phyloP scores from a whole-genome alignment of 2,329 filamentous ascomycete genomes.

The Calycina herbarum region DNA sequence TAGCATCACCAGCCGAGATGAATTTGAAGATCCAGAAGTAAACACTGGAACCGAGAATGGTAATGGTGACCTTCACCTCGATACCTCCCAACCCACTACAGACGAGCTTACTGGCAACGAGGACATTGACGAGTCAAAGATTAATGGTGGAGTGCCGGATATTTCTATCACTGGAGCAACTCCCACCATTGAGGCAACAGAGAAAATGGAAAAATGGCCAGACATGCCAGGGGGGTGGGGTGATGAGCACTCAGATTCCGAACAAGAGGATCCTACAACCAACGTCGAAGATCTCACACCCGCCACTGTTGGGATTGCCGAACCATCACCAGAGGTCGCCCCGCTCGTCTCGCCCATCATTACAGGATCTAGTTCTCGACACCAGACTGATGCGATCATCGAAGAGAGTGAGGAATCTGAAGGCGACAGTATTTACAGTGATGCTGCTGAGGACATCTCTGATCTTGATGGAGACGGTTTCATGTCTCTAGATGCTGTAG shows the following conservation, averaged over 20 bases:
- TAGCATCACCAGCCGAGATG: conserved; percentile 40
- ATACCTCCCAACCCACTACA: neutral
- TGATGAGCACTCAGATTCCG: conserved; percentile 47
- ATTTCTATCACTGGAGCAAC: conserved; percentile 50
- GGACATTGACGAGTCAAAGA: conserved; percentile 12
- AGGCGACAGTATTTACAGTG: conserved; percentile 66
- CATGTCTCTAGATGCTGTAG: conserved; percentile 70
- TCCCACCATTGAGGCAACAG: conserved; percentile 43
- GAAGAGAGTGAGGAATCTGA: conserved; percentile 47
- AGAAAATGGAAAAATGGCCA: conserved; percentile 37
- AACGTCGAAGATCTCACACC: conserved; percentile 24
- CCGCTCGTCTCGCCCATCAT: conserved; percentile 20
- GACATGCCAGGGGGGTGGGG: conserved; percentile 58
- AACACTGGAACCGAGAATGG: conserved; percentile 7
- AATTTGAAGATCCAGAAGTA: conserved; percentile 1
- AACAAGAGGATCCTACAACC: conserved; percentile 18
- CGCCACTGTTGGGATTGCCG: conserved; percentile 27
- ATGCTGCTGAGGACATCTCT: conserved; percentile 72
- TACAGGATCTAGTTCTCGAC: conserved; percentile 40
- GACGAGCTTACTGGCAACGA: neutral
- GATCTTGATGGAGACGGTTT: conserved; percentile 68
- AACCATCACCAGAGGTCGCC: conserved; percentile 18
- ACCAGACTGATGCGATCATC: conserved; percentile 25
- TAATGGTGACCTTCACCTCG: neutral
- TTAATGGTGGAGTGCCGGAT: conserved; percentile 39